Conservation (phyloP, 352 stramenopile genomes). For the Phytophthora fragariaefolia region DNA sequence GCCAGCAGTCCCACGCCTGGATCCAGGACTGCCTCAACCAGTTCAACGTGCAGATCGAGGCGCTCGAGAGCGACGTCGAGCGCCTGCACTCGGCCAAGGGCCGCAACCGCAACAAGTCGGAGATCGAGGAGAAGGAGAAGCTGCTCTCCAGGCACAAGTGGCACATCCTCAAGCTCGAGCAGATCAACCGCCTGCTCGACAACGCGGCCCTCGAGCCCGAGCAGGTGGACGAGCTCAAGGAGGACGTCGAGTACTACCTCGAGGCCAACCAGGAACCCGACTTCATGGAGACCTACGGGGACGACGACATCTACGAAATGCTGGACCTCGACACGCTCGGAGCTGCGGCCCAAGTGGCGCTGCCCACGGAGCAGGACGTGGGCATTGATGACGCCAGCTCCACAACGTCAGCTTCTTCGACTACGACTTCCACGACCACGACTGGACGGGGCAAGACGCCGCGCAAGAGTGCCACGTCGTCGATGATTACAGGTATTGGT, state of each 20-base stretch:
- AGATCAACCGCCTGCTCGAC: conserved; percentile 97
- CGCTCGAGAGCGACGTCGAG: conserved; percentile 84
- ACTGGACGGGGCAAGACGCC: conserved; percentile 59
- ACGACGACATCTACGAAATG: conserved; percentile 96
- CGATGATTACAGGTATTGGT: conserved; percentile 75
- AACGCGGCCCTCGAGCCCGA: conserved; percentile 95
- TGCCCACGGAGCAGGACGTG: conserved; percentile 77
- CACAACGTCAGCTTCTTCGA: conserved; percentile 2
- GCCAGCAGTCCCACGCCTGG: conserved; percentile 84
- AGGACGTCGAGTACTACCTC: conserved; percentile 99
- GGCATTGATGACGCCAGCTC: conserved; percentile 60
- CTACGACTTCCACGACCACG: conserved; percentile 8
- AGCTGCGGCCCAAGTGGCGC: conserved; percentile 69
- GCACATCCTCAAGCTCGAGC: conserved; percentile 98
- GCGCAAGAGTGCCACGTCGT: conserved; percentile 67
- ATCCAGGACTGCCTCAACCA: conserved; percentile 83
- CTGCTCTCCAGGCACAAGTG: conserved; percentile 94
- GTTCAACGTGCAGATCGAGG: conserved; percentile 92
- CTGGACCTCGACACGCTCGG: conserved; percentile 94
- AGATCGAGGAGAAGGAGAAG: conserved; percentile 93
- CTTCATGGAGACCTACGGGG: conserved; percentile 92
- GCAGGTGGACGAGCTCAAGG: conserved; percentile 95
- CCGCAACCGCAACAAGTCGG: conserved; percentile 95
- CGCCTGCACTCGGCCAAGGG: conserved; percentile 88
- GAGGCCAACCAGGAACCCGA: conserved; percentile 94